These are phyloP conservation scores for Amniculicola lignicola DNA, from an alignment of 495 filamentous ascomycete species.

Conservation along the genomic window DNA sequence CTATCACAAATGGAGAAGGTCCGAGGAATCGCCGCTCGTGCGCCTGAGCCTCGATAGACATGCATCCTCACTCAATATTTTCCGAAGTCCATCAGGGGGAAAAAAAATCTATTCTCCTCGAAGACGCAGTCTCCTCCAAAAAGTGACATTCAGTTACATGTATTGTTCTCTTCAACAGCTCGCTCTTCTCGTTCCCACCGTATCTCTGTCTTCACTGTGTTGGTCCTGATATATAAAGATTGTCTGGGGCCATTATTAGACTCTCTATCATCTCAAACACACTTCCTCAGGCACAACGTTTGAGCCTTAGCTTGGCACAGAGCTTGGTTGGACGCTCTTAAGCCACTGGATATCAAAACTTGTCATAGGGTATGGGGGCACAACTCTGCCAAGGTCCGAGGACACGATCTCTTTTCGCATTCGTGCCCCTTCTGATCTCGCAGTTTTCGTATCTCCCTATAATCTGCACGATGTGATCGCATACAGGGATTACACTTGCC, in stretches of 20 bases:
- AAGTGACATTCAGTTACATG: no score
- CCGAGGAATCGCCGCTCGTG: no score
- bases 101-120: no score
- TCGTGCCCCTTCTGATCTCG: constrained; percentile 14
- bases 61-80: no score
- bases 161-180: constrained; percentile 1
- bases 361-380: not conserved
- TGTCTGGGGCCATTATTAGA: not conserved
- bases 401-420: constrained; percentile 19
- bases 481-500: constrained; percentile 3
- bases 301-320: constrained; percentile 17
- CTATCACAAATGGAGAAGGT: no score
- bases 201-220: not conserved
- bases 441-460: not conserved
- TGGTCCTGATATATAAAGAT: no score
- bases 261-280: not conserved
- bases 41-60: no score
- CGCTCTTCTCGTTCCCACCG: constrained; percentile 2
- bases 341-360: not conserved
- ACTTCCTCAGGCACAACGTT: not conserved
- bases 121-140: no score
- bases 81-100: no score
- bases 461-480: not conserved
- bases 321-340: not conserved
- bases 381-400: constrained; percentile 12